A percentile compares a stretch with the other conserved stretches of the same genome.
Conservation (phyloP, 2,329 filamentous ascomycete genomes). For the Didymella keratinophila region DNA sequence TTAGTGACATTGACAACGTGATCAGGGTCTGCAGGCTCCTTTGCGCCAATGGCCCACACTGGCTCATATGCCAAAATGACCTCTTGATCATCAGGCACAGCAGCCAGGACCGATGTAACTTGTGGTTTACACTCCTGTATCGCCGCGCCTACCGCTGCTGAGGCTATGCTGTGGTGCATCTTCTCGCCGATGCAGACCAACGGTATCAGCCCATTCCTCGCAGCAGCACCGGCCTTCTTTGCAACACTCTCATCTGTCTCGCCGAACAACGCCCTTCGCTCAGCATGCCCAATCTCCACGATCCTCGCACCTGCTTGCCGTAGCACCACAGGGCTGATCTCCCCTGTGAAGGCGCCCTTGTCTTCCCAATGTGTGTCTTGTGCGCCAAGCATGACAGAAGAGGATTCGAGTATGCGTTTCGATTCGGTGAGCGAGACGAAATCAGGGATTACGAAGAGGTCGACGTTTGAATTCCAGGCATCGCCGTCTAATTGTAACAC, state of each 20-base stretch:
- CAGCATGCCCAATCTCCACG: conserved; percentile 83
- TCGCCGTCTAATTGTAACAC: conserved; percentile 59
- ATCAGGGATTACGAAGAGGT: conserved; percentile 81
- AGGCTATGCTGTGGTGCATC: conserved; percentile 55
- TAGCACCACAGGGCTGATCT: conserved; percentile 74
- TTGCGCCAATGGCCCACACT: conserved; percentile 85
- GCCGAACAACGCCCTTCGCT: conserved; percentile 73
- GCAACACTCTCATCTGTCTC: conserved; percentile 76
- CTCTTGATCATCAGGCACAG: conserved; percentile 68
- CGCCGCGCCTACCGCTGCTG: conserved; percentile 64
- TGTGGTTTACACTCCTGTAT: conserved; percentile 72
- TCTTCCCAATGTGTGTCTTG: conserved; percentile 78
- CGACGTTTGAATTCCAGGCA: conserved; percentile 62
- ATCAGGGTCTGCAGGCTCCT: conserved; percentile 72
- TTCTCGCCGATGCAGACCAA: conserved; percentile 83
- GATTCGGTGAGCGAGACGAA: conserved; percentile 71
- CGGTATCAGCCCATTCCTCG: conserved; percentile 74
- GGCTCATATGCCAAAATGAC: conserved; percentile 86
- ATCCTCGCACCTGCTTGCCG: conserved; percentile 72
- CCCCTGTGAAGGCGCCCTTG: conserved; percentile 77
- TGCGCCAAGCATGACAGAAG: conserved; percentile 71
- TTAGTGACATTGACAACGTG: conserved; percentile 76
- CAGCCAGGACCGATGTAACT: conserved; percentile 68
- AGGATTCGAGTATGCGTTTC: conserved; percentile 58
- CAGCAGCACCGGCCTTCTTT: conserved; percentile 73